Evolutionary conservation across 805 yeast species (phyloP), one percentile per base, ranked within the genome.

Genomic region (Hagleromyces aurorensis): DNA sequence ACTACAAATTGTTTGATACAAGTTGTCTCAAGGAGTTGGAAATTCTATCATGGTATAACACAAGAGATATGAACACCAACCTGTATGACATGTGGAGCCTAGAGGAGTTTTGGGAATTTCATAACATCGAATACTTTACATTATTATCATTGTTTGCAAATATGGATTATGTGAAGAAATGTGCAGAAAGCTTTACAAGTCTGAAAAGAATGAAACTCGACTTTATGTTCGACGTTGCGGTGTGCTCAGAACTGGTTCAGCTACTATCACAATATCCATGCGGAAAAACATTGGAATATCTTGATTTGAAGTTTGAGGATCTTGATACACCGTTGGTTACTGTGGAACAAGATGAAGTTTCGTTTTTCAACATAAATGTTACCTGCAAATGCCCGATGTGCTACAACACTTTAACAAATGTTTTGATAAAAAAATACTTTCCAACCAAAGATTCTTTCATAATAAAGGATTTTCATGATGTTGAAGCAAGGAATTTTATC

Each of bases 31-130:
- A 52, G 32, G 44, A 45, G 8, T 36, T 62, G 13, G 55, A 60
- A 9, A 46, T 62, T 7, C 44, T 60, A 7, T 61, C 66, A 6
- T 62, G 67, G 67, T 58, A 50, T 36, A 56, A 52, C 25, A 45
- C 43, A 11, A 31, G 33, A 6, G 36, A 36, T 10, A 38, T 48
- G 10, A 46, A 44, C 12, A 14, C 19, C 12, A 36, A 46, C 22
- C 20, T 51, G 19, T 52, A 50, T 33, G 36, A 37, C 9, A 13
- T 34, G 19, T 54, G 52, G 50, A 41, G 37, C 9, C 31, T 55
- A 14, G 34, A 42, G 29, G 55, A 53, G 17, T 54, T 59, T 31
- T 47, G 43, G 11, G 41, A 43, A 6, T 62, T 61, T 26, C 35
- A 26, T 4, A 43, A 52, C 19, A 34, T 62, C 5, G 50, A 52